Evolutionary conservation across 1,139 yeast genomes (phyloP), one percentile per base, ranked within the genome.

Genomic region (Komagataea norvegica): DNA sequence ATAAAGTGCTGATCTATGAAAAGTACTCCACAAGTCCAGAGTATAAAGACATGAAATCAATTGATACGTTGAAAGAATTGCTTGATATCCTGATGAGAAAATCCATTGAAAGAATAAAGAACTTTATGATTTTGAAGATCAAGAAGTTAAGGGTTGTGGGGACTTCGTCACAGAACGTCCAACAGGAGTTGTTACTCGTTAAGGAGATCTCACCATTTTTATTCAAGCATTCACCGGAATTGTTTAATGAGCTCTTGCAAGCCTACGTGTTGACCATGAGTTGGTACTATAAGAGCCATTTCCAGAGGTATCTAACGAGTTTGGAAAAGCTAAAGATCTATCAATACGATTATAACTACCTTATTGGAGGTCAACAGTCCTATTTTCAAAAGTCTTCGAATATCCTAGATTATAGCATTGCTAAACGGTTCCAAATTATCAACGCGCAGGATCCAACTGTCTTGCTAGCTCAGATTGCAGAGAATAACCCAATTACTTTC

Each of bases 211-310:
- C 64, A 51, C 62, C 62, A 3, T 88, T 84, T 47, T 59, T 91
- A 25, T 58, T 65, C 7, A 49, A 60, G 4, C 74, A 76, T 36
- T 76, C 84, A 43, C 68, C 72, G 5, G 70, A 77, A n/a, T 62
- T 91, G 38, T 89, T 95, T 0, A 56, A 65, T n/a, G 95, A 87
- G 50, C 68, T 91, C 31, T 72, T 78, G 43, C 72, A 74, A 50
- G 97, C 96, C 0, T 91, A 91, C 56, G 65, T 80, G 10, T 80
- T 77, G 54, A 89, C 97, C 2, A 88, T 89, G 87, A 70, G 74
- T 52, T 91, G 98, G 98, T 91, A 91, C 62, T 91, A 91, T 57
- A 70, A 72, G 42, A 72, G 83, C 38, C 74, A 84, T 48, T 89
- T 91, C 56, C 79, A 82, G 18, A 78, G 91, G 49, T 91, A 89